These are phyloP conservation scores for Fusarium austroafricanum DNA, from an alignment of 2,329 filamentous ascomycete species.

Conservation along the genomic window DNA sequence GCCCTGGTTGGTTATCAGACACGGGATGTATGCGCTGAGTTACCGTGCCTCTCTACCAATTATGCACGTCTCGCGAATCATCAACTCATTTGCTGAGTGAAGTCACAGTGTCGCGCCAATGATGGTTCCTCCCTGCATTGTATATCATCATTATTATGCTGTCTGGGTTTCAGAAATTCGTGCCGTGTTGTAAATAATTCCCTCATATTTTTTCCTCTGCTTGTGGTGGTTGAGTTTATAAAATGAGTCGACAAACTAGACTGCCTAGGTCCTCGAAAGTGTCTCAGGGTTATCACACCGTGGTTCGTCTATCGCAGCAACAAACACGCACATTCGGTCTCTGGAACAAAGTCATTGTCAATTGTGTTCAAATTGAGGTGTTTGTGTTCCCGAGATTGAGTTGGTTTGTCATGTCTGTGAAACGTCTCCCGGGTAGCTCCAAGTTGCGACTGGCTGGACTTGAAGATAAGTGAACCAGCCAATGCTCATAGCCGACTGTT, in stretches of 20 bases:
- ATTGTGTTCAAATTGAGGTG: background rate
- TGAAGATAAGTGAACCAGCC: constrained; percentile 13
- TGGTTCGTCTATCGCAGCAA: background rate
- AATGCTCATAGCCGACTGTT: constrained; percentile 9
- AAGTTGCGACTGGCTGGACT: constrained; percentile 29
- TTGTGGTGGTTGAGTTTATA: background rate
- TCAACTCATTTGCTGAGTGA: constrained; percentile 14
- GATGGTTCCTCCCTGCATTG: constrained; percentile 8
- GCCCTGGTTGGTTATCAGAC: background rate
- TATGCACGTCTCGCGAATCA: constrained; percentile 7
- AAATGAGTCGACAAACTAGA: background rate
- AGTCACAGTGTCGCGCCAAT: constrained; percentile 11
- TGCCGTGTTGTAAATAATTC: constrained; percentile 11
- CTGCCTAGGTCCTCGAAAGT: background rate
- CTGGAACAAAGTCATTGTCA: background rate
- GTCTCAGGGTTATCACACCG: background rate
- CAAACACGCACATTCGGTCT: background rate
- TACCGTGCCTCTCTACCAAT: constrained; percentile 15
- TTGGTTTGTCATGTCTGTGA: constrained; percentile 18
- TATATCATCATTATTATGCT: constrained; percentile 3
- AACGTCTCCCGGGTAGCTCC: constrained; percentile 36
- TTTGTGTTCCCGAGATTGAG: background rate
- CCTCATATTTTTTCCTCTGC: background rate
- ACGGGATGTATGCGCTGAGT: background rate
- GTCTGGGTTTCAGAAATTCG: background rate